Evolutionary conservation across 192 early-diverging fungal genomes (phyloP), one percentile per base, ranked within the genome.

Genomic region (Backusella westeae): DNA sequence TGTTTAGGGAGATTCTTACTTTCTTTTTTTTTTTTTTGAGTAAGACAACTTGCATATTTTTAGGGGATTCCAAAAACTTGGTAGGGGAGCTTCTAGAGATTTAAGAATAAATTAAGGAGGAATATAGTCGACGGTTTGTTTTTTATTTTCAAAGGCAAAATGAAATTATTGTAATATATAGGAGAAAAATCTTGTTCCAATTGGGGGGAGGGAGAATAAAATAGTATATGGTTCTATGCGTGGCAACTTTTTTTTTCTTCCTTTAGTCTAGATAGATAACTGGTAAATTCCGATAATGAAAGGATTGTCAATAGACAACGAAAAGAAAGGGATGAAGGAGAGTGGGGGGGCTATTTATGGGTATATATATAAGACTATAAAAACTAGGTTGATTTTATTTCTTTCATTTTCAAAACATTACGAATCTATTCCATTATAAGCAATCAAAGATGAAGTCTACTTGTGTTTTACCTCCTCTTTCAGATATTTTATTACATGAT

Each of bases 391-490:
- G 10, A 26, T 29, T 63, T 12, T 29, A 29, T 8, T 29, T 63
- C 9, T 63, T 29, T 63, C n/a, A 63, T 63, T 59, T 3, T 63
- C 3, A 75, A 23, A 21, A 41, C 4, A 66, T 67, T 14, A 32
- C 32, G 29, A 39, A 38, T 2, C 10, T 14, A 63, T 29, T 29
- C 12, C 7, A 63, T 63, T 63, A 29, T 29, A 26, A 63, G 29
- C 21, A 63, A 63, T 29, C 56, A 26, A 29, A 69, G 10, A 69
- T 69, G 67, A 69, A 69, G 12, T 53, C 77, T 26, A 26, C 56
- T 46, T 78, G 77, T 69, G 72, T 65, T 66, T 46, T 78, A 4
- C 77, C 77, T 15, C 66, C 77, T 9, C 72, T 78, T 68, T 73
- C 77, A 9, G 71, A 78, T 73, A 56, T 78, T 8, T 68, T 78